Conservation (phyloP, 2,329 filamentous ascomycete species). For the Botrytis porri region DNA sequence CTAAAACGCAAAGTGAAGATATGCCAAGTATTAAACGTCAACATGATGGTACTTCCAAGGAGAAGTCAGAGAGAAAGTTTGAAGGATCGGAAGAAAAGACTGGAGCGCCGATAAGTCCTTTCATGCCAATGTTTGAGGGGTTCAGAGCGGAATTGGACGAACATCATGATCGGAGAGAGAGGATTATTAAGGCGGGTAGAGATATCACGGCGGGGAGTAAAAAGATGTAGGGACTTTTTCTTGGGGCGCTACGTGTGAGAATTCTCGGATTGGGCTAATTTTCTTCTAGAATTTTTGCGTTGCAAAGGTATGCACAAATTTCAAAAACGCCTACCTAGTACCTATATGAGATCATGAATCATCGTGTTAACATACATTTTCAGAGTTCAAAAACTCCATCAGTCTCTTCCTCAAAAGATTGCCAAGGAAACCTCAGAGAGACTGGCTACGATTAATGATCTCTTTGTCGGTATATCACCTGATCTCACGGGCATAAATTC, state of each 20-base stretch:
- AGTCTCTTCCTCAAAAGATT: conserved; percentile 65
- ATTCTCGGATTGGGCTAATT: conserved; percentile 21
- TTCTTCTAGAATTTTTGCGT: conserved; percentile 67
- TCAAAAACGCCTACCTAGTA: not conserved
- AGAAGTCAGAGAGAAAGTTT: not conserved
- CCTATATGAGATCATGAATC: not conserved
- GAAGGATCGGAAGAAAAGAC: conserved; percentile 46
- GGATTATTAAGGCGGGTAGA: conserved; percentile 83
- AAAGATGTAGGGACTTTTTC: conserved; percentile 69
- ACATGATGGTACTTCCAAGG: conserved; percentile 20
- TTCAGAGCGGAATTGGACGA: conserved; percentile 89
- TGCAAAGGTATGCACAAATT: conserved; percentile 63
- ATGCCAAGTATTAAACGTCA: conserved; percentile 20
- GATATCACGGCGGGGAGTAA: conserved; percentile 94
- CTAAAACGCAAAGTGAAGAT: not conserved
- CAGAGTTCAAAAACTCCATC: conserved; percentile 62
- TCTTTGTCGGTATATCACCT: conserved; percentile 63
- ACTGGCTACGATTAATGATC: conserved; percentile 65
- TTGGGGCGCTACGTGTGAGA: not conserved
- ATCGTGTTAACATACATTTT: conserved; percentile 7
- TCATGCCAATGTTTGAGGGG: conserved; percentile 74
- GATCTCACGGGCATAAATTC: conserved; percentile 79
- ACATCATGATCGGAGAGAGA: conserved; percentile 89
- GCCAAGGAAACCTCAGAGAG: conserved; percentile 67
- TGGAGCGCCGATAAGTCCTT: conserved; percentile 40